Evolutionary conservation across 2,329 filamentous ascomycete genomes (phyloP), one percentile per base, ranked within the genome.

Genomic region (Laburnicola sp.): DNA sequence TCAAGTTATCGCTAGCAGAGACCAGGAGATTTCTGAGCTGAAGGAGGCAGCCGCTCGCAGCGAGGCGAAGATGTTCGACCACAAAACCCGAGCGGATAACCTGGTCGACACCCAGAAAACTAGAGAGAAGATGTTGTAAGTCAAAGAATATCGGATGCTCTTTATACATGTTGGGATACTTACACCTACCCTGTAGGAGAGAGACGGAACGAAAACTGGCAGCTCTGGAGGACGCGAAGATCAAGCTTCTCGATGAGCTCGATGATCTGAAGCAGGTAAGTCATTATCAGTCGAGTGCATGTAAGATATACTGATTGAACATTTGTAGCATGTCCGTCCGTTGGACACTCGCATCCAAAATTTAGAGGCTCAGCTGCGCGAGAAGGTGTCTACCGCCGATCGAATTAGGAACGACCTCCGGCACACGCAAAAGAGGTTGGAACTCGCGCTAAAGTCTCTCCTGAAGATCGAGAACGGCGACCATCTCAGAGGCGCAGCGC

Each of bases 401-500:
- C 57, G 57, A 5, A 54, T 59, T 21, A 60, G 61, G 3, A 56
- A 47, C 10, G 53, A 65, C 8, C 39, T 62, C 25, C 60, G 53
- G 32, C 30, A 37, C 4, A 21, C 25, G 3, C 48, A 55, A 50
- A 39, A 47, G 27, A 43, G 53, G 6, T 42, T 57, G 16, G 44
- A 41, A 36, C 11, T 51, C 3, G 28, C 11, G 11, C 50, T 56
- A 27, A 43, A 53, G 5, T 52, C 57, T 6, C 28, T 51, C n/a
- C 36, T 49, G 2, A 61, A 57, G n/a, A 38, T 50, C 2, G 46
- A 63, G 8, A 44, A 56, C 3, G 51, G 51, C 5, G 45, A 50
- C 6, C 39, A 43, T 2, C 62, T 70, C 8, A 58, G 57, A 4
- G 65, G 64, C 16, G 68, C 57, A 3, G 62, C 62, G 3, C 64